phyloP scores from a whole-genome alignment of 2,329 filamentous ascomycete genomes.

The Gyromitra esculenta region DNA sequence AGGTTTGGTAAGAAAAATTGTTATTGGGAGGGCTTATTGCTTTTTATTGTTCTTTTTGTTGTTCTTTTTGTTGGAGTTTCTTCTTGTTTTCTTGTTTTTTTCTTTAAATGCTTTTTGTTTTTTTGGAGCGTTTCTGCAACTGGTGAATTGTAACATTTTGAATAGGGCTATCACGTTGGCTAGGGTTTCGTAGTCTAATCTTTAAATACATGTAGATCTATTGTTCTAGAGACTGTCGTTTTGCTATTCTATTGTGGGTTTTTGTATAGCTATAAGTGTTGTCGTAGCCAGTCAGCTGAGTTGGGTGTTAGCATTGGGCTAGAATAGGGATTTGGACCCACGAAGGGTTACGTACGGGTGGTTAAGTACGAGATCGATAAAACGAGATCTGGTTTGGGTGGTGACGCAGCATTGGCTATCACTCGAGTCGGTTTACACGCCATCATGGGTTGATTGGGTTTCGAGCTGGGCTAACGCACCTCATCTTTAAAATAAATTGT shows the following conservation, averaged over 20 bases:
- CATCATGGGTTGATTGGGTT: no score
- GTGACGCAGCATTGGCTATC: neutral
- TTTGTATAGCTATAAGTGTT: no score
- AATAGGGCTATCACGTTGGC: neutral
- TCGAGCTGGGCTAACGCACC: no score
- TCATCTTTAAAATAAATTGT: no score
- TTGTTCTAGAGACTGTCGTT: neutral
- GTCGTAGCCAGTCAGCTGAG: no score
- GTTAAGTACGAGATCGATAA: neutral
- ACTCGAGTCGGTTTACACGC: neutral
- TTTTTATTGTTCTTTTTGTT: neutral
- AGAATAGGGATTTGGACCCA: neutral
- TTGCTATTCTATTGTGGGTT: neutral
- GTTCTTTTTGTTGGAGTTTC: neutral
- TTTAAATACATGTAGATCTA: neutral
- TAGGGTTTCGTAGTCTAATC: conserved; percentile 15
- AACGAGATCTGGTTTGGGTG: neutral
- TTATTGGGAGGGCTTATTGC: neutral
- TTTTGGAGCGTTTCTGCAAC: neutral
- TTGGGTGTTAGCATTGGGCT: neutral
- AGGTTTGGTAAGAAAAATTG: conserved; percentile 4
- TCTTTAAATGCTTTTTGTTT: neutral
- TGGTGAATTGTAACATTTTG: no score
- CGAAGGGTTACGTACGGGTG: no score
- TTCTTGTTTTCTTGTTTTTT: conserved; percentile 4